phyloP scores from a whole-genome alignment of 192 early-diverging fungal species.

The Mortierella claussenii region DNA sequence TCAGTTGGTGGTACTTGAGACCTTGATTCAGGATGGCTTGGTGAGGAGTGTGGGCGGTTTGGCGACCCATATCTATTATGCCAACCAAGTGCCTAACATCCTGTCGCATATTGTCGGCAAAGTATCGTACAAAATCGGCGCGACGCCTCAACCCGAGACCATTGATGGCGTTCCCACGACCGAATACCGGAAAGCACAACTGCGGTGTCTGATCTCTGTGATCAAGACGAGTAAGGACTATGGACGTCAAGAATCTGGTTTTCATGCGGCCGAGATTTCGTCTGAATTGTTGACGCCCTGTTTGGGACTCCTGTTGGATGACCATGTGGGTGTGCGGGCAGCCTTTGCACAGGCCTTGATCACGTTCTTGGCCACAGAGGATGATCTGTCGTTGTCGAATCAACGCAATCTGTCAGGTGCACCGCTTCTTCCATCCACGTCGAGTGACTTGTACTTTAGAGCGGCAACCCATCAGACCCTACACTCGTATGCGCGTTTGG shows the following conservation, averaged over 20 bases:
- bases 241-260: constrained; percentile 27
- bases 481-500: constrained; percentile 29
- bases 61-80: constrained; percentile 64
- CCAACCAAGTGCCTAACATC: constrained; percentile 65
- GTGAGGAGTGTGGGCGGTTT: constrained; percentile 54
- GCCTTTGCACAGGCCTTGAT: constrained; percentile 54
- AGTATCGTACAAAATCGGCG: constrained; percentile 28
- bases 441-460: constrained; percentile 41
- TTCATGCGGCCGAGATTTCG: constrained; percentile 25
- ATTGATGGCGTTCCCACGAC: constrained; percentile 57
- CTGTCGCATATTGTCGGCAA: constrained; percentile 60
- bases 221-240: constrained; percentile 53
- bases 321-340: constrained; percentile 45
- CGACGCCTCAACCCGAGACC: constrained; percentile 14
- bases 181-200: constrained; percentile 51
- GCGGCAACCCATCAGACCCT: constrained; percentile 29
- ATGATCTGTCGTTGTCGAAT: constrained; percentile 16
- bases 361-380: constrained; percentile 54
- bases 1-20: constrained; percentile 30
- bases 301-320: constrained; percentile 46
- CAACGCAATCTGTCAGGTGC: neutral
- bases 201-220: constrained; percentile 61
- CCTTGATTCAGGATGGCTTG: constrained; percentile 33
- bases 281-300: constrained; percentile 54
- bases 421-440: constrained; percentile 8